Base-by-base conservation (phyloP, 371 early-diverging fungal species). In the Syncephalis fuscata region DNA sequence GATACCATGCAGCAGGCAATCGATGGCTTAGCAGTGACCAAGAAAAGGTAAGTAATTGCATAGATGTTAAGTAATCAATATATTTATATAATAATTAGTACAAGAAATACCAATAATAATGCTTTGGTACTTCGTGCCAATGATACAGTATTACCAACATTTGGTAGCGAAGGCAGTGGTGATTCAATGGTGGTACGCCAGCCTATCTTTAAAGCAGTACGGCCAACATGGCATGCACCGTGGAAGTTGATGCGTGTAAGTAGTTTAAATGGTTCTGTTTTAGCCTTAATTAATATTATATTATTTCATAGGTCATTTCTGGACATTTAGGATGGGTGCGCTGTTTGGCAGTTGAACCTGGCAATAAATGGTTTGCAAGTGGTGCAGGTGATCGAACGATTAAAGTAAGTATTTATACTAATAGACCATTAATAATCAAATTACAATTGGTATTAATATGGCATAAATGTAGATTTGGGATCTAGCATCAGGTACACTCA, bases 241-340 rank as follows among this genome's bases (percentile, higher is more conserved):
- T 96, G 97, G 95, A 92, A 91, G 65, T 71, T 96, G 49, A 91
- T 91, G 92, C 75, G 88, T 51, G 91, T 67, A 48, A 23, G 45
- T 45, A n/a, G n/a, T n/a, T n/a, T n/a, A n/a, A n/a, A n/a, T n/a
- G n/a, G n/a, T n/a, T n/a, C n/a, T n/a, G n/a, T n/a, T n/a, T n/a
- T n/a, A n/a, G n/a, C n/a, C n/a, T 14, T 10, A 22, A 9, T 3
- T 21, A 16, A 8, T 44, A n/a, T n/a, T n/a, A n/a, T n/a, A n/a
- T 27, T 25, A 9, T 24, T 15, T 7, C 26, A 24, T 56, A 74
- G 56, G 78, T 95, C 39, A 91, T 97, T 47, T 83, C 85, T 55
- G 98, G 98, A 3, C 98, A 97, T 62, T 70, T 89, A 49, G 98
- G 98, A 16, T 95, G 96, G 96, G 96, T 95, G 27, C 73, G 96